These are phyloP conservation scores for Saccharomycopsis selenospora DNA, from an alignment of 805 yeast species.

Conservation along the genomic window DNA sequence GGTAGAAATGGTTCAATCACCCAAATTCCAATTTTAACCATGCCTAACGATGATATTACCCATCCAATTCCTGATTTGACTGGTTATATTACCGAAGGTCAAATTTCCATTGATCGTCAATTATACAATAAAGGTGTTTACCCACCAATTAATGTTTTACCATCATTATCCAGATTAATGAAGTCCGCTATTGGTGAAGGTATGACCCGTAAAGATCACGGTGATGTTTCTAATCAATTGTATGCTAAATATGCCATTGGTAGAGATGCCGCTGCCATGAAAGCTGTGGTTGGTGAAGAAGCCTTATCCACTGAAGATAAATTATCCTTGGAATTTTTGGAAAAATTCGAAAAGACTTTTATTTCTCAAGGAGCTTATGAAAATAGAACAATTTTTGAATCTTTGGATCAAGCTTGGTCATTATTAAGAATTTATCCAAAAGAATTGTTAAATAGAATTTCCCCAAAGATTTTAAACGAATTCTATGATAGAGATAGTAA, in stretches of 20 bases:
- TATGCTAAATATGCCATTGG: slow-evolving; percentile 99
- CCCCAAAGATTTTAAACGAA: slow-evolving; percentile 92
- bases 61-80: slow-evolving; percentile 99
- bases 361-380: slow-evolving; percentile 97
- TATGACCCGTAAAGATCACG: slow-evolving; percentile 99
- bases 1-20: slow-evolving; percentile 99
- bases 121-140: slow-evolving; percentile 93
- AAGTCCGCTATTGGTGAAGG: slow-evolving; percentile 99
- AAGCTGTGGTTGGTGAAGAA: slow-evolving; percentile 99
- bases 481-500: slow-evolving; percentile 87
- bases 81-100: slow-evolving; percentile 99
- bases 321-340: slow-evolving; percentile 93
- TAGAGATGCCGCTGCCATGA: slow-evolving; percentile 99
- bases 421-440: slow-evolving; percentile 97
- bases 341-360: slow-evolving; percentile 94
- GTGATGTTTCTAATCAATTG: slow-evolving; percentile 98
- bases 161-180: slow-evolving; percentile 96
- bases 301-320: slow-evolving; percentile 97
- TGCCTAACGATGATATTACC: slow-evolving; percentile 99
- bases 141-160: slow-evolving; percentile 98
- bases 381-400: slow-evolving; percentile 88
- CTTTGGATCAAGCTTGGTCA: slow-evolving; percentile 97
- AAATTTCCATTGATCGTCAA: slow-evolving; percentile 95
- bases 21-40: slow-evolving; percentile 96
- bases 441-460: slow-evolving; percentile 96